Evolutionary conservation across 352 stramenopile species (phyloP).

Genomic region (Phytopythium boreale): DNA sequence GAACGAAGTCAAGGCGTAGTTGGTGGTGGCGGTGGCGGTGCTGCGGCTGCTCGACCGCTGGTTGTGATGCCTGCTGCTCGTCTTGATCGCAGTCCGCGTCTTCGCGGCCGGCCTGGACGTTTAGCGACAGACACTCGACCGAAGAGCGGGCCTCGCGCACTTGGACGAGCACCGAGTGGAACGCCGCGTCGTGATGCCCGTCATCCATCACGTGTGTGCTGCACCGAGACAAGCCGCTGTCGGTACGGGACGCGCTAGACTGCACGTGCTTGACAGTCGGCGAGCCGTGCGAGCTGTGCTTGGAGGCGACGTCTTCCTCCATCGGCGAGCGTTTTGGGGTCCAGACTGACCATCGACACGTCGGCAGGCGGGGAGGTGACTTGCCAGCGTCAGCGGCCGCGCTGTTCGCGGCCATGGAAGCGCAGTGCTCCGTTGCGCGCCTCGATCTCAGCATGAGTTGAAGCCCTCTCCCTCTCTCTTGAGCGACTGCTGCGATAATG

Average conservation of each 20-base stretch:
- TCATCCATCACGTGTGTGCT: neutral
- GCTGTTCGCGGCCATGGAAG: neutral
- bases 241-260: neutral
- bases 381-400: neutral
- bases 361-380: neutral
- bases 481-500: neutral
- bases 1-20: neutral
- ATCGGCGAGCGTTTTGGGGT: neutral
- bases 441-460: neutral
- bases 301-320: neutral
- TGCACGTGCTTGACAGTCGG: neutral
- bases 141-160: neutral
- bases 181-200: neutral
- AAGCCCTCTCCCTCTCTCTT: neutral
- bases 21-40: neutral
- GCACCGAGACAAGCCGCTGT: neutral
- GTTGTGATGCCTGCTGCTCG: neutral
- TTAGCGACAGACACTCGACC: neutral
- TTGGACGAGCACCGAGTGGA: neutral
- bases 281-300: neutral
- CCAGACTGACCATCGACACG: neutral
- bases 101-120: neutral
- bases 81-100: neutral
- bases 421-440: too few relatives aligned
- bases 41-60: neutral